A percentile compares a stretch with the other conserved stretches of the same genome.
Conservation (phyloP, 768 basidiomycete genomes). For the Fomitopsis serialis region DNA sequence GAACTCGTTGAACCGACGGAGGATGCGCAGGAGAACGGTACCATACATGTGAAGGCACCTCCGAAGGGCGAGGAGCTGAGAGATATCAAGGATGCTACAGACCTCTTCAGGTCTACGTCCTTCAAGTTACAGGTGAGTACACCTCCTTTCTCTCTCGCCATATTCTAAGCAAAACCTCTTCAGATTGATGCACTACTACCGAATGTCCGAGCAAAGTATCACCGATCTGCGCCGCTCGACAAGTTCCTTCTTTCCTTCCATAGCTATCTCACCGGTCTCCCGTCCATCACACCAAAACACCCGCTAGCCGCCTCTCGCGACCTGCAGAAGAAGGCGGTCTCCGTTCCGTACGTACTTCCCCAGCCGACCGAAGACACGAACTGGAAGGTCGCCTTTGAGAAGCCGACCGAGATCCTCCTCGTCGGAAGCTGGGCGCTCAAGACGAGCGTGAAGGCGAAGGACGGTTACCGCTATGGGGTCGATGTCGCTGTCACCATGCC, state of each 20-base stretch:
- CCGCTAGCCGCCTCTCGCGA: constrained; percentile 60
- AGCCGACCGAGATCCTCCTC: constrained; percentile 69
- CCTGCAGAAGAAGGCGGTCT: constrained; percentile 47
- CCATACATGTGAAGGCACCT: constrained; percentile 33
- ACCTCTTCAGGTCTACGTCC: constrained; percentile 70
- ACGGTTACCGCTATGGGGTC: constrained; percentile 57
- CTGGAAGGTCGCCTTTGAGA: constrained; percentile 83
- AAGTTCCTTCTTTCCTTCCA: constrained; percentile 67
- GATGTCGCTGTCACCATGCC: constrained; percentile 90
- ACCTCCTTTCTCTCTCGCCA: neutral
- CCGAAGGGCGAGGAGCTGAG: constrained; percentile 70
- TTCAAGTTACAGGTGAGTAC: constrained; percentile 76
- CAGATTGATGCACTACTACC: constrained; percentile 81
- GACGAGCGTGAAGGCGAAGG: constrained; percentile 66
- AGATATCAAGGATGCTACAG: constrained; percentile 64
- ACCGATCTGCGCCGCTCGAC: constrained; percentile 53
- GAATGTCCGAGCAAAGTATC: constrained; percentile 63
- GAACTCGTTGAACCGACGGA: neutral
- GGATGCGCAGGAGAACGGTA: neutral
- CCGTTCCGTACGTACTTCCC: constrained; percentile 67
- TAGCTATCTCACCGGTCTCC: constrained; percentile 53
- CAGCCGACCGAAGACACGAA: constrained; percentile 74
- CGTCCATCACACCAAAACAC: constrained; percentile 51
- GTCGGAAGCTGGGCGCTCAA: constrained; percentile 87
- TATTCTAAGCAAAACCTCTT: too few relatives aligned